These are phyloP conservation scores for Phyllosticta citribraziliensis DNA, from an alignment of 2,329 filamentous ascomycete species.

Conservation along the genomic window DNA sequence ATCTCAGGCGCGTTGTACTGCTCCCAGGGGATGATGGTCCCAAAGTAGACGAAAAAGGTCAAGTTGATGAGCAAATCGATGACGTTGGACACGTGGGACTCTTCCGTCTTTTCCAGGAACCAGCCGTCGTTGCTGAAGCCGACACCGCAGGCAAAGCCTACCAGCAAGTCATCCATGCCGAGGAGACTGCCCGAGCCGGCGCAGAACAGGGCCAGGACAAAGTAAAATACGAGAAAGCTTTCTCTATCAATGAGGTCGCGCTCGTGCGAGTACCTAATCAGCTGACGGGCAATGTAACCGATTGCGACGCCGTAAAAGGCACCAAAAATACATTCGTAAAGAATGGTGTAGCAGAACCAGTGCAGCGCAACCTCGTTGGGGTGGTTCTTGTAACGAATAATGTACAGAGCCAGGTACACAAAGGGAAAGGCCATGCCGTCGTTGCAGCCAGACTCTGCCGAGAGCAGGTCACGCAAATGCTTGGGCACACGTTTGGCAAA, in stretches of 20 bases:
- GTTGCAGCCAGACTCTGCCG: constrained; percentile 96
- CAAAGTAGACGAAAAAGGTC: constrained; percentile 96
- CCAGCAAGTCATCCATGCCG: constrained; percentile 84
- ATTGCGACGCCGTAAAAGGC: constrained; percentile 78
- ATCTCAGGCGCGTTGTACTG: constrained; percentile 64
- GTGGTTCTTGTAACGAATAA: constrained; percentile 69
- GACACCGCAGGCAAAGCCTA: constrained; percentile 93
- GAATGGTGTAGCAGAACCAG: constrained; percentile 80
- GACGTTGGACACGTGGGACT: constrained; percentile 97
- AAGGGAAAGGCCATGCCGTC: constrained; percentile 99
- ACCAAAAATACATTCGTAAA: constrained; percentile 95
- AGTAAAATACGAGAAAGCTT: constrained; percentile 98
- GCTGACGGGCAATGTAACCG: constrained; percentile 82
- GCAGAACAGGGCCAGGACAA: constrained; percentile 89
- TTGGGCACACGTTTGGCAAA: constrained; percentile 96
- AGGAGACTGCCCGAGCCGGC: constrained; percentile 87
- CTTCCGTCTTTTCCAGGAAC: constrained; percentile 97
- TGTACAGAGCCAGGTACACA: constrained; percentile 82
- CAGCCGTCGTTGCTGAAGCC: constrained; percentile 98
- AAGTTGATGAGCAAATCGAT: constrained; percentile 95
- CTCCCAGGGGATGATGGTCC: constrained; percentile 93
- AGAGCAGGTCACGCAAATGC: constrained; percentile 89
- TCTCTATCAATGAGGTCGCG: constrained; percentile 85
- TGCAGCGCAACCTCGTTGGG: constrained; percentile 63
- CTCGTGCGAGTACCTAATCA: constrained; percentile 79